Conservation (phyloP, 2,329 filamentous ascomycete species). For the Arthrobotrys sphaeroides region DNA sequence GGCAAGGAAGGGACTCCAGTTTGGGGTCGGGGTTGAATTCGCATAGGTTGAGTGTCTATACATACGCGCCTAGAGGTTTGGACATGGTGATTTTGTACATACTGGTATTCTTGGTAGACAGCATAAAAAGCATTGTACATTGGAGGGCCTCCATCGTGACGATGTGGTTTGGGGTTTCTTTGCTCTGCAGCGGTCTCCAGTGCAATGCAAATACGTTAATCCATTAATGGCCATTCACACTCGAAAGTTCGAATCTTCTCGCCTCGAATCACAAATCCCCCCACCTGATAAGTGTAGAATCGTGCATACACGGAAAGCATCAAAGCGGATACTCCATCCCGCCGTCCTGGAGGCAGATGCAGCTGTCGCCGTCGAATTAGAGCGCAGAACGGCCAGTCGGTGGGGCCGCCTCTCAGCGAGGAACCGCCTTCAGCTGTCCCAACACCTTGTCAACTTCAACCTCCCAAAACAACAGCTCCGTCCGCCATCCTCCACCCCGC, state of each 20-base stretch:
- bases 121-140: conserved; percentile 30
- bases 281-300: too few species aligned
- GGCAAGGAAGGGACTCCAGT: conserved; percentile 86
- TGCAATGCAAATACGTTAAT: neutral
- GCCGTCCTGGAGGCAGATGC: neutral
- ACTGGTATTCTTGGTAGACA: conserved; percentile 5
- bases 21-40: conserved; percentile 97
- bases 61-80: neutral
- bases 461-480: conserved; percentile 15
- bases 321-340: conserved; percentile 8
- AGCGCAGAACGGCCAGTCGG: neutral
- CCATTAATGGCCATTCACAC: neutral
- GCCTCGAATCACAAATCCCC: too few species aligned
- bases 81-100: conserved; percentile 32
- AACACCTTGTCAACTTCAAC: conserved; percentile 49
- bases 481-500: conserved; percentile 34
- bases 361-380: conserved; percentile 7
- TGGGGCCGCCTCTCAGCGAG: neutral
- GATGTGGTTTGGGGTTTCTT: too few species aligned
- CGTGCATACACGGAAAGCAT: neutral
- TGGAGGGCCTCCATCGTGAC: too few species aligned
- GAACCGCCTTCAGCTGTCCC: conserved; percentile 22
- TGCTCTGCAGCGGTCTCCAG: too few species aligned
- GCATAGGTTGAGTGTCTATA: conserved; percentile 67
- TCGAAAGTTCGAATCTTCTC: too few species aligned